phyloP scores from a whole-genome alignment of 2,329 filamentous ascomycete species.

The Septoria linicola region DNA sequence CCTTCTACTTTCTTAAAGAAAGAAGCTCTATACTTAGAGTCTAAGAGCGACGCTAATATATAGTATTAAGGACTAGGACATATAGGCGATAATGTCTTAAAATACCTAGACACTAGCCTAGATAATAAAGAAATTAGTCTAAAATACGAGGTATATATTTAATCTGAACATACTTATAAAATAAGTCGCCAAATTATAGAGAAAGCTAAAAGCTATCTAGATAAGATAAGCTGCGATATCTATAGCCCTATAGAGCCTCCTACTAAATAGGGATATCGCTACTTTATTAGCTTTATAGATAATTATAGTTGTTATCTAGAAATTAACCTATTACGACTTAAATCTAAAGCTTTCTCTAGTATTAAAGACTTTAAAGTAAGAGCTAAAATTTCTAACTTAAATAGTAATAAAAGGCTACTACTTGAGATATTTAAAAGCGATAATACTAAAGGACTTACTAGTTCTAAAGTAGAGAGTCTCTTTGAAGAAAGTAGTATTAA shows the following conservation, averaged over 20 bases:
- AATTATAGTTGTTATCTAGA: slow-evolving; percentile 15
- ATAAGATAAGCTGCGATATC: slow-evolving; percentile 16
- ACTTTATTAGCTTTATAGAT: slow-evolving; percentile 18
- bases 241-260: slow-evolving; percentile 14
- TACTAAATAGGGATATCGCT: slow-evolving; percentile 6
- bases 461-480: slow-evolving; percentile 5
- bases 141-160: slow-evolving; percentile 8
- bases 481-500: slow-evolving; percentile 4
- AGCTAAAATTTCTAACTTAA: slow-evolving; percentile 2
- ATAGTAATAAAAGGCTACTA: slow-evolving; percentile 11
- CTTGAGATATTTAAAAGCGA: slow-evolving; percentile 14
- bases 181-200: slow-evolving; percentile 6
- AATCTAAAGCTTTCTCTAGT: slow-evolving; percentile 11
- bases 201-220: slow-evolving; percentile 11
- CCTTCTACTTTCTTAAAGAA: not conserved
- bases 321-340: slow-evolving; percentile 6
- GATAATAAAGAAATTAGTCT: not conserved
- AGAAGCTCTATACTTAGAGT: slow-evolving; percentile 3
- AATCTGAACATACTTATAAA: slow-evolving; percentile 5
- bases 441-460: slow-evolving; percentile 13
- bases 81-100: slow-evolving; percentile 7
- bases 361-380: slow-evolving; percentile 10
- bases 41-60: slow-evolving; percentile 2
- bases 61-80: slow-evolving; percentile 15
- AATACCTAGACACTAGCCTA: slow-evolving; percentile 4